Base-by-base conservation (phyloP, 2,329 filamentous ascomycete genomes). In the Phoma sp. region DNA sequence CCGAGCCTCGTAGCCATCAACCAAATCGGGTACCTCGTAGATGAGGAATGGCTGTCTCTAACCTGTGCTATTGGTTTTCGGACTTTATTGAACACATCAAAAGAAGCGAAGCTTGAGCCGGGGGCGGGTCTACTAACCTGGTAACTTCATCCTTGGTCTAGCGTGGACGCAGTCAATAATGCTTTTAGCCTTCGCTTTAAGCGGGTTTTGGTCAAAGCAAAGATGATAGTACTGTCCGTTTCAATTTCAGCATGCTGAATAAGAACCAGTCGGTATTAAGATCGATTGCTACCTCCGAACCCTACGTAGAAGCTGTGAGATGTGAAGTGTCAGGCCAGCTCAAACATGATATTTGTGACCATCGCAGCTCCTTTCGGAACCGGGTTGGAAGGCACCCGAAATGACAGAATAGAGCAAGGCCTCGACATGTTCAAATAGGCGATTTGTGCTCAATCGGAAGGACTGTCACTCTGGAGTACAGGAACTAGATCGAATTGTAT, bases 401-500 rank as follows among this genome's bases (percentile, higher is more conserved):
- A 25, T 15, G 6, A 39, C 36, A 4, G 17, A 2, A 3, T 10
- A n/a, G 20, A 33, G 9, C 10, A 4, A n/a, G 4, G 11, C 11
- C 6, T 25, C n/a, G 10, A 26, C 1, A 2, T 26, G 10, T 17
- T 20, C 21, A 28, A n/a, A n/a, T n/a, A n/a, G 26, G 11, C 6
- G 2, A 15, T 33, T 7, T 20, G 17, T 4, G 12, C 14, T 47
- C 23, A 39, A 15, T 34, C 14, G 5, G 6, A 2, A 12, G 1
- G 14, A 21, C 12, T 15, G 10, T 15, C 23, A 11, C 5, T 4
- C 5, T 23, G 14, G 4, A 15, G 10, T 2, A 40, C 10, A 14
- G 53, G 52, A 3, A 56, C 50, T 1, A 60, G 39, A 30, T 62
- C 57, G 11, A 62, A 34, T 3, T 50, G 36, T 25, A 61, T 29